Percentiles rank a stretch among this genome's conserved stretches.
Conservation (phyloP, 495 filamentous ascomycete species). For the Penicillium paradoxum region DNA sequence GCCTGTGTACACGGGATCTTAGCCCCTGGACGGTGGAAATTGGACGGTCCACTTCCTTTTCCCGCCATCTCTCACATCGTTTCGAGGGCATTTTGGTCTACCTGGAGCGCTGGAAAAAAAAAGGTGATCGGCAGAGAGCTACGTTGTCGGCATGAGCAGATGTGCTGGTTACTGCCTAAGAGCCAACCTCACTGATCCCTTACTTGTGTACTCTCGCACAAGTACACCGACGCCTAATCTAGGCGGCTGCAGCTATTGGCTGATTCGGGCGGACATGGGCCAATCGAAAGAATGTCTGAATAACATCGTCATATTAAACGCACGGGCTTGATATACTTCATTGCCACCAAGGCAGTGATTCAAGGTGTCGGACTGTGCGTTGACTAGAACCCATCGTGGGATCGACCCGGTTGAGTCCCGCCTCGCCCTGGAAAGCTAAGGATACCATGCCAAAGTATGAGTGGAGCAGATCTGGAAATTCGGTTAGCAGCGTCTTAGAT, state of each 20-base stretch:
- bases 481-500: constrained; percentile 6
- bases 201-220: background rate
- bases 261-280: background rate
- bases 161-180: background rate
- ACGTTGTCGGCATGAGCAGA: background rate
- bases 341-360: constrained; percentile 39
- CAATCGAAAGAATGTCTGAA: constrained; percentile 4
- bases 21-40: background rate
- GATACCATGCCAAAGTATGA: constrained; percentile 82
- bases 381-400: constrained; percentile 61
- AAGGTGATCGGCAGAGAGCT: background rate
- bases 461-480: constrained; percentile 69
- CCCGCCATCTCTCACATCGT: background rate
- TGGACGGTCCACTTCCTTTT: background rate
- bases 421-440: constrained; percentile 62
- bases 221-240: constrained; percentile 2
- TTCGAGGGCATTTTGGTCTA: background rate
- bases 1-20: background rate
- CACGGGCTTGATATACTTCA: constrained; percentile 3
- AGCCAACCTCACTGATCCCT: background rate
- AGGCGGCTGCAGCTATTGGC: constrained; percentile 4
- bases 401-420: constrained; percentile 59
- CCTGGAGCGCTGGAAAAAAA: background rate
- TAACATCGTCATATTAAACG: constrained; percentile 1
- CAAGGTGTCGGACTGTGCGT: constrained; percentile 37